A percentile compares a stretch with the other conserved stretches of the same genome.
These are phyloP conservation scores for Chalciporus chontae DNA, from an alignment of 768 basidiomycete species.

Conservation along the genomic window DNA sequence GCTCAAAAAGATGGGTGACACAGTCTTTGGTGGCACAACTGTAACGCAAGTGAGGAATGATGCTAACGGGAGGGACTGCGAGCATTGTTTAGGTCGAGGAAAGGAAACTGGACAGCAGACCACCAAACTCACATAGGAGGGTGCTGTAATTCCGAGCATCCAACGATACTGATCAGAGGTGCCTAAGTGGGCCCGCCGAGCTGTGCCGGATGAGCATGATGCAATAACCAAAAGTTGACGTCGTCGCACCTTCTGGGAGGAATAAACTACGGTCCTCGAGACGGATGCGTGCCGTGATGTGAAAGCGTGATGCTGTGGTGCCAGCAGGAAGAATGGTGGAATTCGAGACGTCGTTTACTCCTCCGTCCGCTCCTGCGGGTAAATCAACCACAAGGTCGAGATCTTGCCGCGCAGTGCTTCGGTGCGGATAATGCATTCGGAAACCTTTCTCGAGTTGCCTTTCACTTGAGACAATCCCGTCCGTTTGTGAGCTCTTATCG, in stretches of 20 bases:
- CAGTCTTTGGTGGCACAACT: conserved; percentile 34
- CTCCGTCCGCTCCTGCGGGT: background rate
- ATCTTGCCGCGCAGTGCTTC: conserved; percentile 38
- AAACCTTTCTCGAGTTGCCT: conserved; percentile 23
- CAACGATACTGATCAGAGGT: conserved; percentile 42
- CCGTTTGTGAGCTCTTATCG: background rate
- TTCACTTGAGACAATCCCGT: background rate
- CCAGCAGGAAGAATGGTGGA: conserved; percentile 10
- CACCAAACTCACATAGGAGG: conserved; percentile 41
- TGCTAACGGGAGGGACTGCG: conserved; percentile 26
- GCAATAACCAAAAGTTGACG: background rate
- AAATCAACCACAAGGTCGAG: conserved; percentile 29
- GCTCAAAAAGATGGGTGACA: conserved; percentile 31
- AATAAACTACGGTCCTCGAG: conserved; percentile 45
- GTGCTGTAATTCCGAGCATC: conserved; percentile 42
- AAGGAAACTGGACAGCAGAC: background rate
- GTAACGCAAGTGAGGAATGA: conserved; percentile 36
- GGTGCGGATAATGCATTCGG: conserved; percentile 38
- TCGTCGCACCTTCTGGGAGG: conserved; percentile 36
- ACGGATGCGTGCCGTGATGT: conserved; percentile 41
- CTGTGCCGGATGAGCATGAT: conserved; percentile 24
- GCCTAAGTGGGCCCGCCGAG: conserved; percentile 25
- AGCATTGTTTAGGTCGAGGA: background rate
- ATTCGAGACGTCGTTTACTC: background rate
- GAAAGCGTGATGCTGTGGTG: conserved; percentile 38